Conservation (phyloP, 2,329 filamentous ascomycete species). For the Fusarium pseudograminearum region DNA sequence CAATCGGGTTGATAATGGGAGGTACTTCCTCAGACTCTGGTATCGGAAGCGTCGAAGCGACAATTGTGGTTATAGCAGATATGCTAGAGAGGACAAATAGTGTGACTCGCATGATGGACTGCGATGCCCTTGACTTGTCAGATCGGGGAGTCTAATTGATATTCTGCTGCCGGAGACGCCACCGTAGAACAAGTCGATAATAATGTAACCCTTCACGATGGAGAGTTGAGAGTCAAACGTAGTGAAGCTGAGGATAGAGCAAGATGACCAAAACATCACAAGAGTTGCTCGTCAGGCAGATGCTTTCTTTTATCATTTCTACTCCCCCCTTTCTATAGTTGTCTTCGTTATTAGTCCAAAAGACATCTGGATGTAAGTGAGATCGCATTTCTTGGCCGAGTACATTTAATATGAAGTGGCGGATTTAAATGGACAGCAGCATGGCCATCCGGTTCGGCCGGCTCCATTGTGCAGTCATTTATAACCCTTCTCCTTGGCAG, state of each 20-base stretch:
- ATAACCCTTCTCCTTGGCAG: neutral
- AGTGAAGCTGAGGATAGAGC: neutral
- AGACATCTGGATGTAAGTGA: no score
- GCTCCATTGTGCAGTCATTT: neutral
- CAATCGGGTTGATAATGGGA: neutral
- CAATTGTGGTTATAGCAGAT: conserved; percentile 1
- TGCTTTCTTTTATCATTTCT: neutral
- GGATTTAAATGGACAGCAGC: neutral
- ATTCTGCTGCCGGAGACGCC: no score
- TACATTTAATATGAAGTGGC: conserved; percentile 30
- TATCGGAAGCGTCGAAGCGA: conserved; percentile 1
- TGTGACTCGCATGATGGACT: conserved; percentile 9
- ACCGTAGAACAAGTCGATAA: neutral
- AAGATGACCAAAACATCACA: neutral
- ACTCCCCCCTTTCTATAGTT: neutral
- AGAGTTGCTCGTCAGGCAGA: neutral
- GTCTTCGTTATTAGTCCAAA: neutral
- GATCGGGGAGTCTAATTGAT: neutral
- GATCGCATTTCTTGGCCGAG: conserved; percentile 3
- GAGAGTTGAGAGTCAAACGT: neutral
- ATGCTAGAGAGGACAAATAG: conserved; percentile 7
- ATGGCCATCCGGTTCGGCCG: neutral
- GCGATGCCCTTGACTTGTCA: neutral
- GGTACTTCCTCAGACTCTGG: neutral
- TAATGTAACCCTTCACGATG: neutral